Evolutionary conservation across 768 basidiomycete species (phyloP), one percentile per base, ranked within the genome.

Genomic region (Kwoniella sp.): DNA sequence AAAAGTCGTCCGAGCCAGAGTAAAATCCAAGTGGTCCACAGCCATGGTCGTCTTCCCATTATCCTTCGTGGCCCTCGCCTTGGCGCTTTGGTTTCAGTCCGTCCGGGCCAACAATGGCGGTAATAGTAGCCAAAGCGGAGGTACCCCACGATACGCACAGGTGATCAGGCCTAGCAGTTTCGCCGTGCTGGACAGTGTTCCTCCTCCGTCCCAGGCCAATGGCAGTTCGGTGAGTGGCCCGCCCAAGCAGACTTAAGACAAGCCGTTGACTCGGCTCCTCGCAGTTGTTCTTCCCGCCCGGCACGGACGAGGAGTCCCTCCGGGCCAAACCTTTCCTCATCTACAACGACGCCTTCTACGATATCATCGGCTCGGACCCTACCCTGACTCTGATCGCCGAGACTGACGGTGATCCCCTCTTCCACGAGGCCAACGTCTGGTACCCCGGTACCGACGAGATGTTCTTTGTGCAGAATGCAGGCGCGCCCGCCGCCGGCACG

Each of bases 401-500:
- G 7, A 81, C 82, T 52, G 78, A 79, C 3, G 80, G 78, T 3
- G 84, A 83, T 68, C 83, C 83, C 2, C 82, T 87, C 56, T 86
- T 86, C 15, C 87, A 89, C 65, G 88, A 89, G 73, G 87, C 85
- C 2, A 56, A 57, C 17, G 59, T 61, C 11, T 69, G 70, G 63
- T 75, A 81, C 27, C 74, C 82, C 5, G 78, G 77, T n/a, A 83
- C 82, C n/a, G 80, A 87, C 61, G 81, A 84, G 57, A 77, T 89
- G 1, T 84, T 82, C 75, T 89, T 89, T 63, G 78, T 80, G 5
- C 84, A 83, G 71, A 86, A 83, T 54, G 82, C 80, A 49, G 85
- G 86, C 5, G 85, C 84, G 1, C 48, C 80, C 26, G 76, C 84
- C 1, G 84, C 85, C 6, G 79, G 80, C 63, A 85, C 80, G 43